Percentiles rank a stretch among this genome's conserved stretches.
Conservation (phyloP, 805 yeast species). For the Pichia nanzhaoensis region DNA sequence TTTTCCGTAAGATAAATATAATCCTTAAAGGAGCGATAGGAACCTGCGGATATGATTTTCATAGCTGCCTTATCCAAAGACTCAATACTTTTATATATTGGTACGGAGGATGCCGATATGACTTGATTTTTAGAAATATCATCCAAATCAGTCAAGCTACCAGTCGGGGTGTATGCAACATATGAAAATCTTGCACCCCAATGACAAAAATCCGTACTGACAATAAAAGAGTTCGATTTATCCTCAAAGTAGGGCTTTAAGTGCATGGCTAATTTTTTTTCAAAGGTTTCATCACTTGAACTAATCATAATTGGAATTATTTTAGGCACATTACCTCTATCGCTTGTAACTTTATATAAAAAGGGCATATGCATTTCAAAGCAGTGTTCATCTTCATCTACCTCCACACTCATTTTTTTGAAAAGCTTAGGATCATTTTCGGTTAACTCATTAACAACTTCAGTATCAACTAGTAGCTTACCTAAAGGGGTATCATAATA, state of each 20-base stretch:
- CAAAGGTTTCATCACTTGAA: conserved; percentile 42
- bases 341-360: conserved; percentile 42
- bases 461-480: conserved; percentile 55
- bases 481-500: conserved; percentile 82
- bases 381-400: conserved; percentile 84
- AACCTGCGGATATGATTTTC: conserved; percentile 50
- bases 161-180: conserved; percentile 41
- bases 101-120: conserved; percentile 1
- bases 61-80: conserved; percentile 65
- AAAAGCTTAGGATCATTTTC: conserved; percentile 35
- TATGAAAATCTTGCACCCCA: conserved; percentile 75
- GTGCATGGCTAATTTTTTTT: conserved; percentile 37
- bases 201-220: conserved; percentile 92
- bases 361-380: conserved; percentile 93
- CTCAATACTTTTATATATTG: conserved; percentile 67
- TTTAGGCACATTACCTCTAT: conserved; percentile 20
- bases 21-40: conserved; percentile 51
- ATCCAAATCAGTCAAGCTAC: conserved; percentile 19
- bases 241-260: conserved; percentile 50
- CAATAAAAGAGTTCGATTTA: conserved; percentile 57
- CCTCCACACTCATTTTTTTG: conserved; percentile 46
- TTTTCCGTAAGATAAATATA: conserved; percentile 71
- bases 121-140: conserved; percentile 10
- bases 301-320: conserved; percentile 82
- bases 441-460: conserved; percentile 33